Evolutionary conservation across 2,329 filamentous ascomycete species (phyloP), one percentile per base, ranked within the genome.

Genomic region (Coccinonectria pachysandricola): DNA sequence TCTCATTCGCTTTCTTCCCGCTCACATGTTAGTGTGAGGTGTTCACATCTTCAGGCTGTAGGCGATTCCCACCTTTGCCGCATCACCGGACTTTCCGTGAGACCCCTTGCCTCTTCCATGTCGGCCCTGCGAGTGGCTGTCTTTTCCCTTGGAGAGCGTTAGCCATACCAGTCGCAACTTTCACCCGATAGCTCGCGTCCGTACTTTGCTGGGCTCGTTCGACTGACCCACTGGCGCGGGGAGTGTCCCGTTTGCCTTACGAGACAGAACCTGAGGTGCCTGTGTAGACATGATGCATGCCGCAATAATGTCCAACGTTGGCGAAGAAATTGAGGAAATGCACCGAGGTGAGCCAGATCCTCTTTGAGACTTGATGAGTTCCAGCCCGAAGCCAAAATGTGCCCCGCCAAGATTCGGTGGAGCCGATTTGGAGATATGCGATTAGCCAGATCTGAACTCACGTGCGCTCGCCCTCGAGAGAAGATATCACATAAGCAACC

Each of bases 211-310:
- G 28, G 38, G 30, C 21, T 52, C 52, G 26, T 39, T 39, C 9
- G 40, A 33, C 32, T 48, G 46, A 32, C 37, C 38, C 19, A 39
- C 24, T 21, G 42, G 27, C 16, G 36, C 26, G 22, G 43, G 39
- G 30, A 41, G 32, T 27, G 40, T 32, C 32, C 52, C 54, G 32
- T 56, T 54, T 32, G 51, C 36, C 49, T 46, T 50, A 34, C 53
- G 50, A 36, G 52, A 42, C 38, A 54, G 41, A 39, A 54, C 43
- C 43, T 57, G 49, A 19, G 54, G 50, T 34, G 49, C 35, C 34
- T 46, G 42, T 28, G 46, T 37, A 37, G 54, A 53, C 54, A 57
- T 57, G 40, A 46, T 42, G 51, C 53, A 53, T 53, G 36, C 45
- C 48, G 41, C 24, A 40, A 30, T 18, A 29, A 22, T 27, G 13